These are phyloP conservation scores for Xylaria venustula DNA, from an alignment of 495 filamentous ascomycete species.

Conservation along the genomic window DNA sequence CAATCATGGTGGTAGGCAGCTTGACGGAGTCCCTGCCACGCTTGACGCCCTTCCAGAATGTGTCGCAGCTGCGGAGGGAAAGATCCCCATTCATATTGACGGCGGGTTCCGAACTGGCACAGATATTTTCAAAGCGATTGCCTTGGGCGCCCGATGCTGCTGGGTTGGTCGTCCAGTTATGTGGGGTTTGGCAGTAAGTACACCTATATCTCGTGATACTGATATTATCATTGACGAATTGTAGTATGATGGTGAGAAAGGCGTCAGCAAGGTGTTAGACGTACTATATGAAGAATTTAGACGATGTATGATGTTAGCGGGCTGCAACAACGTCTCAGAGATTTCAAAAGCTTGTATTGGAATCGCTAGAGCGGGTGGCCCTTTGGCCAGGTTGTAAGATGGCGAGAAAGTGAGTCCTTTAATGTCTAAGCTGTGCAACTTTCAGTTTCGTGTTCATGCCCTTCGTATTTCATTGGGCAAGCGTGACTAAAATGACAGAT, in stretches of 20 bases:
- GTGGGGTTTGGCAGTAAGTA: conserved; percentile 43
- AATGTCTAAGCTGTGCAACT: too few relatives aligned
- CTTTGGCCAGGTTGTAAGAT: not conserved
- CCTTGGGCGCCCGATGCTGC: conserved; percentile 40
- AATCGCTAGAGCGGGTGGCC: conserved; percentile 13
- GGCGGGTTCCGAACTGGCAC: conserved; percentile 40
- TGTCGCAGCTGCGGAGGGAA: conserved; percentile 36
- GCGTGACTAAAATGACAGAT: too few relatives aligned
- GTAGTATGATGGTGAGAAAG: not conserved
- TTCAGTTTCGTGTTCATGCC: too few relatives aligned
- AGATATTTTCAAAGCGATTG: conserved; percentile 49
- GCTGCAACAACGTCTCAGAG: not conserved
- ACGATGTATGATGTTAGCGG: conserved; percentile 1
- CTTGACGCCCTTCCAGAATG: conserved; percentile 47
- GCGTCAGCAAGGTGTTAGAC: not conserved
- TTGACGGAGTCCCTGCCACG: conserved; percentile 44
- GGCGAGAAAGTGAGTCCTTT: too few relatives aligned
- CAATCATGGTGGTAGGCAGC: conserved; percentile 46
- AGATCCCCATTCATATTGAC: conserved; percentile 26
- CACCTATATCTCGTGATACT: not conserved
- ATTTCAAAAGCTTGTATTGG: conserved; percentile 14
- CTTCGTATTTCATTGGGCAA: too few relatives aligned
- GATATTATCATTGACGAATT: not conserved
- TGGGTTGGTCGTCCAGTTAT: conserved; percentile 39
- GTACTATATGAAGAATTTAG: not conserved